Evolutionary conservation across 1,139 yeast species (phyloP), one percentile per base, ranked within the genome.

Genomic region (Taphrina pruni): DNA sequence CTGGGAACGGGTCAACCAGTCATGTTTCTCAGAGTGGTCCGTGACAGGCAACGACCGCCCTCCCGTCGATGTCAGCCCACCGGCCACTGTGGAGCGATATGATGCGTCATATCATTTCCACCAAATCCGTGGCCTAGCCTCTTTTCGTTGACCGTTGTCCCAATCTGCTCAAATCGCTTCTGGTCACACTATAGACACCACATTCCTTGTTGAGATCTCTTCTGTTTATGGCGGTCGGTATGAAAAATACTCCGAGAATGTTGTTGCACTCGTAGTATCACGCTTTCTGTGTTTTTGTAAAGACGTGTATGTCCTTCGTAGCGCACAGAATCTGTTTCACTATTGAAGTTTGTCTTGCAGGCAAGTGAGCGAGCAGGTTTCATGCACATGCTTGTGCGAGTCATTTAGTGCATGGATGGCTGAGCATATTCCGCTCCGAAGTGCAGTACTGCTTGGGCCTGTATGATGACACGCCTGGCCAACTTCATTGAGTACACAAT

Each of bases 121-220:
- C 48, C 48, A 14, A 12, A 1, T 45, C 9, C 48, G 48, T 45
- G 32, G 32, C 48, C 48, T 45, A 20, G 48, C 8, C 48, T n/a
- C n/a, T n/a, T n/a, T 21, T 50, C 54, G 36, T 50, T n/a, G 54
- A 50, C 54, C 32, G 54, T 50, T 50, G 54, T 12, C 48, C 48
- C 48, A 45, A 45, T 45, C 48, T 45, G 48, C 48, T 45, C 48
- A 45, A 20, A 39, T 1, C 43, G 43, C 43, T 39, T 39, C 43
- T 11, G 43, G 48, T 45, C 48, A 17, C 20, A 45, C 48, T n/a
- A 45, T 45, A n/a, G 48, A 17, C 48, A 1, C 9, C 48, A 45
- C 48, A 45, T 45, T 45, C 48, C 48, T 26, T 45, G 48, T 45
- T 17, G n/a, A 11, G 8, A 45, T 1, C 48, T 14, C 48, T 45